Evolutionary conservation across 176 grass and related monocot species (phyloP).

Genomic region (Triticum timopheevii): DNA sequence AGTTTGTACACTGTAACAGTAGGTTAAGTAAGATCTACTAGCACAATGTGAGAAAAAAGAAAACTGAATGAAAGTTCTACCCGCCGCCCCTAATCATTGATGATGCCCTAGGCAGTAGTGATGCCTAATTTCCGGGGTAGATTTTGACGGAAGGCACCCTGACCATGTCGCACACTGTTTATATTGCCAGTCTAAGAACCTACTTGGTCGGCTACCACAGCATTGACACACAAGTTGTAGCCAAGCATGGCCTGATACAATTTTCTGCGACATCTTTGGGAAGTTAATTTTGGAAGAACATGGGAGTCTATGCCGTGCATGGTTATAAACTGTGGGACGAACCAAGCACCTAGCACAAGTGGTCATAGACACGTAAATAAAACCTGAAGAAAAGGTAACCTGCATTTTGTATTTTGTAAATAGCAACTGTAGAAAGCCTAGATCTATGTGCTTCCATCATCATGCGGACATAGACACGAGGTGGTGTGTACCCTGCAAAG

Average conservation of each 20-base stretch:
- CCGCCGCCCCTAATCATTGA: constrained; percentile 20
- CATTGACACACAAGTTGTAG: neutral
- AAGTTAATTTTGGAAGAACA: too few relatives aligned
- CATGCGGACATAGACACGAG: neutral
- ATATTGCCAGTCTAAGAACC: neutral
- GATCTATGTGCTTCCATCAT: constrained; percentile 4
- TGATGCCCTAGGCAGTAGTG: neutral
- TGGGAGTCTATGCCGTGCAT: too few relatives aligned
- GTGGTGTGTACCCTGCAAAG: neutral
- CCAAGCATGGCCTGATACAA: neutral
- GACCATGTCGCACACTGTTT: neutral
- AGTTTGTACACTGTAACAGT: neutral
- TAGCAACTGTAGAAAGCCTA: neutral
- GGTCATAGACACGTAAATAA: neutral
- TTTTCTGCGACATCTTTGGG: too few relatives aligned
- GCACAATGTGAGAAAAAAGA: neutral
- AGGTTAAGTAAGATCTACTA: neutral
- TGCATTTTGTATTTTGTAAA: neutral
- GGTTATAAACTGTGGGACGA: too few relatives aligned
- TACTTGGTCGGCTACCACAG: neutral
- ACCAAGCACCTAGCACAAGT: too few relatives aligned
- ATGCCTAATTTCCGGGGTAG: constrained; percentile 15
- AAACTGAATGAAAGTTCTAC: constrained; percentile 31
- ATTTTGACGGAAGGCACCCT: neutral
- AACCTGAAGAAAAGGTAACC: neutral